Percentiles rank a stretch among this genome's conserved stretches.
phyloP scores from a whole-genome alignment of 345 rosid genomes.

The Microcos paniculata region DNA sequence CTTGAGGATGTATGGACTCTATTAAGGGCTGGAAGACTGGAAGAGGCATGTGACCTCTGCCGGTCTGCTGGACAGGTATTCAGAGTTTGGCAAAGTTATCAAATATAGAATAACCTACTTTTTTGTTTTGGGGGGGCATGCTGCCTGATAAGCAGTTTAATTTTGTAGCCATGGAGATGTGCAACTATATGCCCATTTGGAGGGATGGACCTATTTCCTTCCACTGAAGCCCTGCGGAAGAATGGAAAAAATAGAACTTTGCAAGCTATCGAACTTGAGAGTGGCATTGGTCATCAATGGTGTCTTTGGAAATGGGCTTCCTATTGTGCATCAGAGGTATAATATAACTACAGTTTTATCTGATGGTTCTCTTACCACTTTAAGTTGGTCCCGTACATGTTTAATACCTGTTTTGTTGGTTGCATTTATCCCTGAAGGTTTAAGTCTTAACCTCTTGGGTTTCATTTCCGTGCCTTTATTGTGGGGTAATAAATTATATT shows the following conservation, averaged over 20 bases:
- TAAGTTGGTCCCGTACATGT: neutral
- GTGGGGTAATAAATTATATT: neutral
- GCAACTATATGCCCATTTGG: constrained; percentile 88
- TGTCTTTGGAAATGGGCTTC: constrained; percentile 98
- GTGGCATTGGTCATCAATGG: constrained; percentile 87
- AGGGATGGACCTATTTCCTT: constrained; percentile 80
- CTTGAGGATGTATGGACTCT: constrained; percentile 96
- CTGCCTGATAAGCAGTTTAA: constrained; percentile 7
- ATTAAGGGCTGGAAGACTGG: constrained; percentile 89
- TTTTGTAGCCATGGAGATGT: constrained; percentile 90
- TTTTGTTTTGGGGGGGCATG: constrained; percentile 1
- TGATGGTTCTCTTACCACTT: constrained; percentile 18
- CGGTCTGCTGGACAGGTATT: constrained; percentile 95
- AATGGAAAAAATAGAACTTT: constrained; percentile 77
- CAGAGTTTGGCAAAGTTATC: constrained; percentile 7
- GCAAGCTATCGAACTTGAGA: constrained; percentile 92
- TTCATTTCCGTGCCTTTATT: neutral
- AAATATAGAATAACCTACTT: neutral
- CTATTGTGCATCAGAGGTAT: constrained; percentile 91
- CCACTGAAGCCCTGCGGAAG: constrained; percentile 74
- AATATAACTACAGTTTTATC: constrained; percentile 2
- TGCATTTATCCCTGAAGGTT: neutral
- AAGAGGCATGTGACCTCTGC: constrained; percentile 93
- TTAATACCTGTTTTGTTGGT: neutral
- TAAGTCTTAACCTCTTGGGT: neutral